A percentile compares a stretch with the other conserved stretches of the same genome.
Conservation (phyloP, 2,329 filamentous ascomycete species). For the Thermoascus crustaceus region DNA sequence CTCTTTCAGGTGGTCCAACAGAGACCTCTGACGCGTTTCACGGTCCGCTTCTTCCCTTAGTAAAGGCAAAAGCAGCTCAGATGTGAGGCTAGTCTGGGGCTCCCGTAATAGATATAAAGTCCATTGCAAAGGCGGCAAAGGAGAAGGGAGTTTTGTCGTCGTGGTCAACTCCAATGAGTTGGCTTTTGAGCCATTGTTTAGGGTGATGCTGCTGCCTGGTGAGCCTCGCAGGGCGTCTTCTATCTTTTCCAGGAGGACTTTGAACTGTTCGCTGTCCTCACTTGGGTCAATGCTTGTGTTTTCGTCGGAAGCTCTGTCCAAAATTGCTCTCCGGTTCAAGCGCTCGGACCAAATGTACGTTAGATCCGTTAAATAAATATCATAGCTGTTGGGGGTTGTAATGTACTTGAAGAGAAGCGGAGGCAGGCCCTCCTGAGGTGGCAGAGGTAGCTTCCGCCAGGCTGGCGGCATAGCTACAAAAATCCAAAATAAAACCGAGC, state of each 20-base stretch:
- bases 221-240: conserved; percentile 37
- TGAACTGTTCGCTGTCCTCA: conserved; percentile 48
- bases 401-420: conserved; percentile 33
- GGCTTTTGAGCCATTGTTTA: conserved; percentile 17
- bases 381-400: conserved; percentile 36
- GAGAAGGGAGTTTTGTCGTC: conserved; percentile 44
- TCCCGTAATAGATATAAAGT: conserved; percentile 38
- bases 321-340: conserved; percentile 38
- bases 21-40: conserved; percentile 39
- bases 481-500: neutral
- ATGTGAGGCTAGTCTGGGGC: conserved; percentile 35
- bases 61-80: conserved; percentile 46
- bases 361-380: conserved; percentile 50
- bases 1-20: conserved; percentile 44
- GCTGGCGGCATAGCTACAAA: conserved; percentile 21
- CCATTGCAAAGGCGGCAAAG: conserved; percentile 48
- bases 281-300: conserved; percentile 53
- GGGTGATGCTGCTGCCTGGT: conserved; percentile 23
- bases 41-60: conserved; percentile 42
- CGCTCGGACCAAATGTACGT: conserved; percentile 50
- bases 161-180: conserved; percentile 40
- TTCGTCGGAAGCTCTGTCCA: conserved; percentile 40
- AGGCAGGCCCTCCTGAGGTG: conserved; percentile 18
- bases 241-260: conserved; percentile 50
- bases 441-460: conserved; percentile 30